Percentiles rank a stretch among this genome's conserved stretches.
Evolutionary conservation across 2,329 filamentous ascomycete genomes (phyloP).

Genomic region (Thermothelomyces thermophilus): DNA sequence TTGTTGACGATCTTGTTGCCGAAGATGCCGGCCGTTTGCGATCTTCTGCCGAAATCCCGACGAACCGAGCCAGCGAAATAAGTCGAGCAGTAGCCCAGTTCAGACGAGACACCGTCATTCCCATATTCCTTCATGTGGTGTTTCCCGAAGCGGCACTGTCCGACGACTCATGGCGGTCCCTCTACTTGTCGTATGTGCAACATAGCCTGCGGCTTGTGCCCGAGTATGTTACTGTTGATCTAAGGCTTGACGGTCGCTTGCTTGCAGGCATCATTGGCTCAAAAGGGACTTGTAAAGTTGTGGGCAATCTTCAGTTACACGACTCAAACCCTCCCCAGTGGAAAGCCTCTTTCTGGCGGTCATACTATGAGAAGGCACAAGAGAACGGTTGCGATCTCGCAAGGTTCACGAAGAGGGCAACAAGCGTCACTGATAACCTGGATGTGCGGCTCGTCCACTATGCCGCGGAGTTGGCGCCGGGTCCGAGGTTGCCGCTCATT

Average conservation of each 20-base stretch:
- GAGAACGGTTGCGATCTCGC: conserved; percentile 55
- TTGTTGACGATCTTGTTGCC: conserved; percentile 38
- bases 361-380: conserved; percentile 52
- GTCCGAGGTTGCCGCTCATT: conserved; percentile 47
- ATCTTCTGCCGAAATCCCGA: conserved; percentile 19
- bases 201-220: conserved; percentile 57
- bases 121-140: conserved; percentile 49
- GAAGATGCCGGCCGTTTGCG: conserved; percentile 13
- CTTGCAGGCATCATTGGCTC: conserved; percentile 43
- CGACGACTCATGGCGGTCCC: conserved; percentile 23
- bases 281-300: conserved; percentile 43
- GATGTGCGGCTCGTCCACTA: conserved; percentile 50
- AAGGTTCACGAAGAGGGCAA: conserved; percentile 52
- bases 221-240: conserved; percentile 57
- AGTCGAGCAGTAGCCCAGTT: conserved; percentile 54
- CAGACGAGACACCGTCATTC: conserved; percentile 55
- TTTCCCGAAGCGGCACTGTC: conserved; percentile 27
- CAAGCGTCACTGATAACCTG: conserved; percentile 55
- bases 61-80: conserved; percentile 42
- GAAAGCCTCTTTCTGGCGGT: conserved; percentile 47
- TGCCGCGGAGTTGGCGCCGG: conserved; percentile 38
- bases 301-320: conserved; percentile 47
- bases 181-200: conserved; percentile 51
- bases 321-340: conserved; percentile 43
- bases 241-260: conserved; percentile 47